These are phyloP conservation scores for Royoungia palumana DNA, from an alignment of 768 basidiomycete genomes.

Conservation along the genomic window DNA sequence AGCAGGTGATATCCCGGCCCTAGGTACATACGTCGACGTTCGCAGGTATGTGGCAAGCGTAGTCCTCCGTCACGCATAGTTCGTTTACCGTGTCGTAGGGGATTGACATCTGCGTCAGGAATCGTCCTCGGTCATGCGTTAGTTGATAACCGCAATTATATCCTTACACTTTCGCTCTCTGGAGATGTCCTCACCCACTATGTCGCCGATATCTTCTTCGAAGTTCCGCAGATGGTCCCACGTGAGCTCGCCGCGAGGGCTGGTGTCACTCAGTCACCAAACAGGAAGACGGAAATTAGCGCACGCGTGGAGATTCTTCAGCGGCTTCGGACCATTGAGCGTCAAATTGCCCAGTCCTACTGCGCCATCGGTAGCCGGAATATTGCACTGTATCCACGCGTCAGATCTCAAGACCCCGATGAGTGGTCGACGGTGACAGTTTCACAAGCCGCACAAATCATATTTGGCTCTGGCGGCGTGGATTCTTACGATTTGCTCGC, in stretches of 20 bases:
- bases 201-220: constrained; percentile 55
- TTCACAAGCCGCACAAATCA: constrained; percentile 45
- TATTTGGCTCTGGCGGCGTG: constrained; percentile 31
- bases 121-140: constrained; percentile 30
- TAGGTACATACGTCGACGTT: constrained; percentile 52
- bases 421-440: constrained; percentile 58
- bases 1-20: constrained; percentile 23
- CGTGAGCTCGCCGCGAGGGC: constrained; percentile 47
- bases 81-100: constrained; percentile 18
- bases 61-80: neutral
- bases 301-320: constrained; percentile 67
- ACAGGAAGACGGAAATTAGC: constrained; percentile 36
- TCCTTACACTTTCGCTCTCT: constrained; percentile 29
- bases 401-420: constrained; percentile 44
- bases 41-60: constrained; percentile 39
- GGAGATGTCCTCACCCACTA: constrained; percentile 54
- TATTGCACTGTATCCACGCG: constrained; percentile 37
- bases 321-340: constrained; percentile 52
- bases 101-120: constrained; percentile 21
- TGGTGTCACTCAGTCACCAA: constrained; percentile 34
- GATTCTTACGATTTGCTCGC: constrained; percentile 41
- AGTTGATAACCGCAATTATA: constrained; percentile 28
- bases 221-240: constrained; percentile 55
- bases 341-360: constrained; percentile 42
- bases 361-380: constrained; percentile 34